Base-by-base conservation (phyloP, 2,329 filamentous ascomycete genomes). In the Pseudogymnoascus sp. region DNA sequence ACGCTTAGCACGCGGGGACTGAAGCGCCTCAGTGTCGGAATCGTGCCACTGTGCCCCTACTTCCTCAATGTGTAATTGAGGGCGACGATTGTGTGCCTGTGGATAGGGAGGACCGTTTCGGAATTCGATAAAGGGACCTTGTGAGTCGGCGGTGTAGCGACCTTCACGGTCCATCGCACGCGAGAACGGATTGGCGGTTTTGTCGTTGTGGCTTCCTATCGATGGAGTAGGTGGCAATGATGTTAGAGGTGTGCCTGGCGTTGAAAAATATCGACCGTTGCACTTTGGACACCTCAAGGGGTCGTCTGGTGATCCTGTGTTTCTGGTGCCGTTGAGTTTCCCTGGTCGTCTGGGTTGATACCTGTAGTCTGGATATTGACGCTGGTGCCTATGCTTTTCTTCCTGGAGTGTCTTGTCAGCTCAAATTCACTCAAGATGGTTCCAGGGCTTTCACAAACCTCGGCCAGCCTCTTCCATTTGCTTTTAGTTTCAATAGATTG, bases 341-440 rank as follows among this genome's bases (percentile, higher is more conserved):
- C 70, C 70, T 54, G 70, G 65, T 63, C 71, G 66, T 62, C 70
- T 68, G 36, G 94, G 94, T 72, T 96, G 91, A 72, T 97, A 99
- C 65, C 92, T 86, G 75, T 99, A 99, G 66, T 90, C 88, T 2
- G 94, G 94, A 73, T 97, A 96, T 75, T 92, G 89, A 65, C 87
- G 86, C 70, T 91, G 87, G 74, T 99, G 94, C 16, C 89, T 87
- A 64, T 86, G 79, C 78, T 97, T 97, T 74, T 97, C 94, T 76
- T 96, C 84, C 85, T 88, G 67, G 41, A 54, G 47, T 18, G 47
- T 54, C n/a, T 12, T 20, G 47, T 54, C 28, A 54, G 28, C 9
- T 54, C 25, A 33, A 54, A 20, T 54, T 54, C n/a, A 18, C 47
- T 18, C 16, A 54, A 20, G 47, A 54, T 9, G 9, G 9, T 33